These are phyloP conservation scores for Colletotrichum horii DNA, from an alignment of 2,329 filamentous ascomycete species.

Conservation along the genomic window DNA sequence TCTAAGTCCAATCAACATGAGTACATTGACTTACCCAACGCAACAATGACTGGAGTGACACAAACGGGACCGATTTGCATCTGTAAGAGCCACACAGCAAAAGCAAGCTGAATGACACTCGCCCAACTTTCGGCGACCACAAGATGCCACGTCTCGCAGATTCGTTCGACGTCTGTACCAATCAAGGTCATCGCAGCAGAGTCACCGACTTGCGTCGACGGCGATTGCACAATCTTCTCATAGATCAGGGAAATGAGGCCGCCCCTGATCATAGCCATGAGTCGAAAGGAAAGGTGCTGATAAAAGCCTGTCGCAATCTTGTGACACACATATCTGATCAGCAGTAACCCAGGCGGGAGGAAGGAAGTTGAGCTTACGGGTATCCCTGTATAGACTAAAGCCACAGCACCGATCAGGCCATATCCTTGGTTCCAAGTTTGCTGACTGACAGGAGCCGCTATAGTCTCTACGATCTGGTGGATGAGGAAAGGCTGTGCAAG, in stretches of 20 bases:
- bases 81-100: conserved; percentile 2
- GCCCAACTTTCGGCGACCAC: not conserved
- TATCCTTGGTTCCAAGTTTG: conserved; percentile 1
- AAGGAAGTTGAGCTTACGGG: conserved; percentile 1
- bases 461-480: not conserved
- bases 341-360: not conserved
- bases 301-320: conserved; percentile 23
- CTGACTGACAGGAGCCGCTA: not conserved
- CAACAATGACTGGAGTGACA: not conserved
- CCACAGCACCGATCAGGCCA: not conserved
- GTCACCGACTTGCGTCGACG: not conserved
- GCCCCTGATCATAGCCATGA: conserved; percentile 29
- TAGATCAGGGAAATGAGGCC: conserved; percentile 30
- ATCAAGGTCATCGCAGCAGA: conserved; percentile 29
- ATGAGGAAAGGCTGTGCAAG: not conserved
- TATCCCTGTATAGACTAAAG: conserved; percentile 1
- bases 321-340: not conserved
- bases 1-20: not conserved
- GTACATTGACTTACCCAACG: not conserved
- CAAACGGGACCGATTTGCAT: not conserved
- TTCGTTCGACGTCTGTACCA: conserved; percentile 29
- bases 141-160: conserved; percentile 20
- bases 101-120: conserved; percentile 2
- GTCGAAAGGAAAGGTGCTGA: conserved; percentile 25
- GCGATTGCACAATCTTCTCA: not conserved